These are phyloP conservation scores for rapeseed (Brassica napus) DNA, from an alignment of 345 rosid species.

Conservation along the genomic window DNA sequence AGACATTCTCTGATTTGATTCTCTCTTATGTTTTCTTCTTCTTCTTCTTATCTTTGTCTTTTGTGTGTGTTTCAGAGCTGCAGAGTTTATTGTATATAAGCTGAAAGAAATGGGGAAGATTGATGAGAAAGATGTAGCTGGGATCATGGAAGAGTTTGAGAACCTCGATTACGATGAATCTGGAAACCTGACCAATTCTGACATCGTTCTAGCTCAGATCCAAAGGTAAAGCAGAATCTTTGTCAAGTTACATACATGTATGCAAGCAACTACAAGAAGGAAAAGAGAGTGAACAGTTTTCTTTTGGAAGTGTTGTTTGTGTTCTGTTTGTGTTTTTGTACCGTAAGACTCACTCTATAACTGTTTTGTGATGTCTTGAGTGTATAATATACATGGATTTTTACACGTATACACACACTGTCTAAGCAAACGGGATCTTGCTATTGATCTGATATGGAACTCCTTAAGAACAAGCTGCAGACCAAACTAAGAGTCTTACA, in stretches of 20 bases:
- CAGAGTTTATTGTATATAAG: slow-evolving; percentile 65
- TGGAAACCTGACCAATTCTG: slow-evolving; percentile 36
- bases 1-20: slow-evolving; percentile 22
- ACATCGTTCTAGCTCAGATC: slow-evolving; percentile 33
- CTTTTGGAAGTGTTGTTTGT: not conserved
- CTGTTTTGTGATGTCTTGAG: slow-evolving; percentile 12
- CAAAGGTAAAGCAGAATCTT: not conserved
- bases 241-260: not conserved
- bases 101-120: slow-evolving; percentile 94
- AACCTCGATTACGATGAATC: slow-evolving; percentile 65
- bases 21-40: slow-evolving; percentile 2
- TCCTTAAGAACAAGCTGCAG: not conserved
- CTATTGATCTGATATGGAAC: not conserved
- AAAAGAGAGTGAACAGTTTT: not conserved
- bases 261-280: not conserved
- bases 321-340: not conserved
- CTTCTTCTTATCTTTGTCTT: slow-evolving; percentile 7
- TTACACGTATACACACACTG: not conserved
- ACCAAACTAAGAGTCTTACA: not conserved
- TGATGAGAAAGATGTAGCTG: slow-evolving; percentile 60
- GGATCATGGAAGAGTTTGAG: slow-evolving; percentile 68
- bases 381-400: too few relatives aligned
- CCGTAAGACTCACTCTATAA: slow-evolving; percentile 5
- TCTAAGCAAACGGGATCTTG: not conserved
- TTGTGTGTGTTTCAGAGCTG: slow-evolving; percentile 39